Evolutionary conservation across 768 basidiomycete genomes (phyloP).

Genomic region (Agaricus sinodeliciosus): DNA sequence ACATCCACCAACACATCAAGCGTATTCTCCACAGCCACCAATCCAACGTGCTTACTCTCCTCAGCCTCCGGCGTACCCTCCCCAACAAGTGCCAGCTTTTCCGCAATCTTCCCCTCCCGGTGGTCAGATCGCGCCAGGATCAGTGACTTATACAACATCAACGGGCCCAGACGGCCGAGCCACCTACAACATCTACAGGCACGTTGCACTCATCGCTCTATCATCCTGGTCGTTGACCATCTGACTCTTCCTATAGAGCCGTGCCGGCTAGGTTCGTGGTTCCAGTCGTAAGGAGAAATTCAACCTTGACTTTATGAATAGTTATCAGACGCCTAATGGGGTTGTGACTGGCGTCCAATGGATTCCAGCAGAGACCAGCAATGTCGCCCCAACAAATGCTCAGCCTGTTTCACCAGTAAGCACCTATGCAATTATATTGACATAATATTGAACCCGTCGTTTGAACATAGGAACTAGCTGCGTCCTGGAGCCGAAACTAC

Average conservation of each 20-base stretch:
- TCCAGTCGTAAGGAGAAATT: conserved; percentile 5
- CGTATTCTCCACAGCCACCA: conserved; percentile 4
- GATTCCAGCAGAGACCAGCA: conserved; percentile 66
- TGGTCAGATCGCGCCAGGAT: conserved; percentile 54
- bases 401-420: conserved; percentile 52
- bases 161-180: conserved; percentile 53
- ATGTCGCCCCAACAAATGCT: conserved; percentile 52
- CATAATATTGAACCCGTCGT: background rate
- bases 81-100: background rate
- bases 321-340: conserved; percentile 68
- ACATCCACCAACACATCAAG: conserved; percentile 5
- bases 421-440: conserved; percentile 6
- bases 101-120: background rate
- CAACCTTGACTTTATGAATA: conserved; percentile 22
- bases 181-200: conserved; percentile 70
- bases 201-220: conserved; percentile 1
- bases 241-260: conserved; percentile 39
- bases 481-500: conserved; percentile 42
- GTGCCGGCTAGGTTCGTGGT: conserved; percentile 61
- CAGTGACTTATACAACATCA: conserved; percentile 68
- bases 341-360: conserved; percentile 60
- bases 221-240: conserved; percentile 1
- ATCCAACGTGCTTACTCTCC: conserved; percentile 13
- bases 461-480: conserved; percentile 7
- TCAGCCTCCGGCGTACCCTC: background rate